Percentiles rank a stretch among this genome's conserved stretches.
These are phyloP conservation scores for Blastobotrys parvus DNA, from an alignment of 805 yeast species.

Conservation along the genomic window DNA sequence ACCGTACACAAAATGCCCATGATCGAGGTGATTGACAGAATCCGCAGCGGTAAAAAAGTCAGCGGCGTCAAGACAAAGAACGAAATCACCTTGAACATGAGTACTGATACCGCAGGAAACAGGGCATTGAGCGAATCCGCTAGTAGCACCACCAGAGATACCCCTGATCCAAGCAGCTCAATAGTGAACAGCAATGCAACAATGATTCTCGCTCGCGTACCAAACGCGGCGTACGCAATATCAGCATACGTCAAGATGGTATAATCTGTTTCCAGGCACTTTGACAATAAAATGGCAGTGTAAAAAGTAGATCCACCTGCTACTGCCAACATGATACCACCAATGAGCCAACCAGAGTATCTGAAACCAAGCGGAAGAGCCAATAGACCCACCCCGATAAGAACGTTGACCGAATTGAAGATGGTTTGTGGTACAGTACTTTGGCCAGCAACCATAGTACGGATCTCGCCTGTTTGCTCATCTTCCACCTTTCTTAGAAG, in stretches of 20 bases:
- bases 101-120: constrained; percentile 43
- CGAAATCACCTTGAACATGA: constrained; percentile 49
- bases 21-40: constrained; percentile 60
- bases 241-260: constrained; percentile 84
- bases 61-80: constrained; percentile 66
- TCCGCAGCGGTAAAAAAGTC: constrained; percentile 66
- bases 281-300: constrained; percentile 67
- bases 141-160: constrained; percentile 69
- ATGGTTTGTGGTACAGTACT: constrained; percentile 68
- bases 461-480: constrained; percentile 56
- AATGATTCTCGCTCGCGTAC: constrained; percentile 61
- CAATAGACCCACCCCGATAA: constrained; percentile 61
- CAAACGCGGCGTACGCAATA: constrained; percentile 79
- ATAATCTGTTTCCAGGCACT: constrained; percentile 71
- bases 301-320: constrained; percentile 67
- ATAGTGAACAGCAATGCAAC: constrained; percentile 68
- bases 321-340: constrained; percentile 45
- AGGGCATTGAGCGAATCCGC: constrained; percentile 78
- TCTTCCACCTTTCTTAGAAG: constrained; percentile 59
- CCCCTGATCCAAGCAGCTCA: constrained; percentile 75
- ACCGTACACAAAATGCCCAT: constrained; percentile 66
- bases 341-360: constrained; percentile 55
- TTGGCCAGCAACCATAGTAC: constrained; percentile 70
- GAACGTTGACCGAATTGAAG: constrained; percentile 56
- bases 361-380: constrained; percentile 59